These are phyloP conservation scores for Trametes cingulata DNA, from an alignment of 768 basidiomycete species.

Conservation along the genomic window DNA sequence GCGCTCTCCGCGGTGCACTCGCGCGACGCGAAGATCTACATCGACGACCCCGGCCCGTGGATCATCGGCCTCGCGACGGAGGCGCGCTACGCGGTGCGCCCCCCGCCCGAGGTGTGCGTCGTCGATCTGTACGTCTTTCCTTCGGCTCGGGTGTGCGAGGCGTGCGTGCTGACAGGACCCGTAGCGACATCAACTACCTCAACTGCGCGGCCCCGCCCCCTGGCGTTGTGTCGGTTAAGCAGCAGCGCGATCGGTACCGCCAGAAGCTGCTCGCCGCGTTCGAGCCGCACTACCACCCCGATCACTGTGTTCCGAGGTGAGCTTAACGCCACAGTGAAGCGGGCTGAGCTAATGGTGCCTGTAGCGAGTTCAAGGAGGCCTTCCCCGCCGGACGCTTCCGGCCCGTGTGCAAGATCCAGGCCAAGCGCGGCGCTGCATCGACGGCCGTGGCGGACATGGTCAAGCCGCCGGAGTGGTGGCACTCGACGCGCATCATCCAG, in stretches of 20 bases:
- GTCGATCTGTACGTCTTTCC: constrained; percentile 53
- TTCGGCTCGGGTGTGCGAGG: background rate
- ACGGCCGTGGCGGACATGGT: constrained; percentile 87
- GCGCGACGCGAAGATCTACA: constrained; percentile 89
- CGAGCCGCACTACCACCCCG: constrained; percentile 86
- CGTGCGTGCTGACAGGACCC: background rate
- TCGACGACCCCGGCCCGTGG: constrained; percentile 97
- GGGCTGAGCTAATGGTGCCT: constrained; percentile 13
- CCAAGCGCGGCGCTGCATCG: constrained; percentile 77
- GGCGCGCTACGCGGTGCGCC: constrained; percentile 74
- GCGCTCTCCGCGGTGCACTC: constrained; percentile 81
- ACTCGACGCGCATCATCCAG: constrained; percentile 85
- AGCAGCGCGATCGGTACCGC: constrained; percentile 79
- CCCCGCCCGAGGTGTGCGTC: constrained; percentile 80
- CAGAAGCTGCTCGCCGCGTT: constrained; percentile 75
- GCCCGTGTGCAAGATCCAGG: constrained; percentile 87
- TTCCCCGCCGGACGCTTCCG: constrained; percentile 92
- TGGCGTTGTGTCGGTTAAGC: constrained; percentile 72
- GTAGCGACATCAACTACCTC: constrained; percentile 42
- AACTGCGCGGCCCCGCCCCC: constrained; percentile 80
- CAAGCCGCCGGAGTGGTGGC: constrained; percentile 93
- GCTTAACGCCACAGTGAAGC: constrained; percentile 2
- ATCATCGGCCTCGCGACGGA: constrained; percentile 90
- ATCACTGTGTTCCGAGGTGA: constrained; percentile 77
- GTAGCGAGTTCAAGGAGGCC: constrained; percentile 90